Evolutionary conservation across 1,284 basidiomycete genomes (phyloP).

Genomic region (Apiotrichum montevideense): DNA sequence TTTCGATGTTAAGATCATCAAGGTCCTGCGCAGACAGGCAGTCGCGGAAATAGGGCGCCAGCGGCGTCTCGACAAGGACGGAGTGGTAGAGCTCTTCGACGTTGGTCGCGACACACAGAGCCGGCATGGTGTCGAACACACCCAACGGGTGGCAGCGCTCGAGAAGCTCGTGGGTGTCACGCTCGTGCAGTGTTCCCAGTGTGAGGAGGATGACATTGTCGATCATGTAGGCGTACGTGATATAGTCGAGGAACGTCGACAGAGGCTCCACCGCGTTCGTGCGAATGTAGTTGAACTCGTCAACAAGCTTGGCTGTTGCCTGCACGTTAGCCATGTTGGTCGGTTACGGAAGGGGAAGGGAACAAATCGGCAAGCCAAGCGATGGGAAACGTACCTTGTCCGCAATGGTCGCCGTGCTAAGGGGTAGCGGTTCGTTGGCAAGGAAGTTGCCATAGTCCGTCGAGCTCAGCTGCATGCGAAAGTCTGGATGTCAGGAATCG

Average conservation of each 20-base stretch:
- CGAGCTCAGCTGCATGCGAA: conserved; percentile 84
- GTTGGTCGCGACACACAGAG: conserved; percentile 96
- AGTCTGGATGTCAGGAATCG: conserved; percentile 55
- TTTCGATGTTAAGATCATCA: conserved; percentile 99
- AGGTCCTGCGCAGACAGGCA: conserved; percentile 92
- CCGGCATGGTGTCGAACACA: conserved; percentile 97
- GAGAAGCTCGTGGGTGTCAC: conserved; percentile 93
- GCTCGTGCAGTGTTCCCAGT: conserved; percentile 92
- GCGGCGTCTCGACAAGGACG: conserved; percentile 93
- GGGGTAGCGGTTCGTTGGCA: conserved; percentile 90
- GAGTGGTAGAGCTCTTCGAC: conserved; percentile 98
- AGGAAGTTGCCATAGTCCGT: conserved; percentile 99
- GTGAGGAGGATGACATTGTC: conserved; percentile 98
- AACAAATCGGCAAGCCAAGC: too few relatives aligned
- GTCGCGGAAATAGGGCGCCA: conserved; percentile 95
- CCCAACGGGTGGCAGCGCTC: conserved; percentile 97
- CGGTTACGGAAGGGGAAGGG: too few relatives aligned
- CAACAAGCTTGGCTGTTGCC: conserved; percentile 88
- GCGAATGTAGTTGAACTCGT: conserved; percentile 93
- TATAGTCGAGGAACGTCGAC: conserved; percentile 92
- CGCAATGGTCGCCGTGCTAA: conserved; percentile 89
- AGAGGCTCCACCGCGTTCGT: conserved; percentile 87
- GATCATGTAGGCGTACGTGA: conserved; percentile 98
- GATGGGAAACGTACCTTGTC: conserved; percentile 55
- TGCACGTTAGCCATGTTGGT: background rate